A percentile compares a stretch with the other conserved stretches of the same genome.
Conservation (phyloP, 257 asterid species). For the Hygrophila difformis region DNA sequence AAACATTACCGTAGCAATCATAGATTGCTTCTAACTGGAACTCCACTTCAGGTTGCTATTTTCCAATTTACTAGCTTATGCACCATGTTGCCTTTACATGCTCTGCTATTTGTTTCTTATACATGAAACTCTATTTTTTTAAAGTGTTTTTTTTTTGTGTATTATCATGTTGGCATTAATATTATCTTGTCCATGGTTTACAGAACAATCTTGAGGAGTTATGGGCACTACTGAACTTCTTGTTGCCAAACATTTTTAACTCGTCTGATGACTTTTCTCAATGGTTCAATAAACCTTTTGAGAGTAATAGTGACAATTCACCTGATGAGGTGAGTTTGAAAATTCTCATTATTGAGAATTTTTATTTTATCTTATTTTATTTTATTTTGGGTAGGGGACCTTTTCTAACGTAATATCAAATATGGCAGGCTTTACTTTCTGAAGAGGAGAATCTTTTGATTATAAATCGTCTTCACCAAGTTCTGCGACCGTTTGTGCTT, state of each 20-base stretch:
- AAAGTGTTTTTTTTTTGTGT: not conserved
- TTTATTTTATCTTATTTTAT: too few relatives aligned
- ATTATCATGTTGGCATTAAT: constrained; percentile 5
- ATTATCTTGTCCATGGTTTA: constrained; percentile 16
- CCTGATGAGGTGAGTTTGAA: constrained; percentile 60
- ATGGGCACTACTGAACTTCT: constrained; percentile 97
- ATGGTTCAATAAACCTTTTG: constrained; percentile 98
- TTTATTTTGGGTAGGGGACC: too few relatives aligned
- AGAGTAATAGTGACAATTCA: constrained; percentile 87
- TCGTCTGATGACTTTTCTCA: constrained; percentile 99
- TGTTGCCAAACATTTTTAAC: constrained; percentile 94
- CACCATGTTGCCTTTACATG: not conserved
- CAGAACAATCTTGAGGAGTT: constrained; percentile 99
- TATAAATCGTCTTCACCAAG: constrained; percentile 99
- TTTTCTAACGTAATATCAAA: constrained; percentile 13
- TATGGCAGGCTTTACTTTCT: constrained; percentile 76
- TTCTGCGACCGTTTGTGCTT: constrained; percentile 95
- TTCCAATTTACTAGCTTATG: constrained; percentile 11
- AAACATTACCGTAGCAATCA: constrained; percentile 93
- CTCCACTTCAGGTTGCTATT: constrained; percentile 82
- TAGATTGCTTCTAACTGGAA: constrained; percentile 94
- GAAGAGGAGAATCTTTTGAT: constrained; percentile 99
- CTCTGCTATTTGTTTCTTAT: constrained; percentile 6
- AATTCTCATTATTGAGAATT: constrained; percentile 1
- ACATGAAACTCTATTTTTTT: constrained; percentile 2